phyloP scores from a whole-genome alignment of 495 filamentous ascomycete species.

The Aspergillus carlsbadensis region DNA sequence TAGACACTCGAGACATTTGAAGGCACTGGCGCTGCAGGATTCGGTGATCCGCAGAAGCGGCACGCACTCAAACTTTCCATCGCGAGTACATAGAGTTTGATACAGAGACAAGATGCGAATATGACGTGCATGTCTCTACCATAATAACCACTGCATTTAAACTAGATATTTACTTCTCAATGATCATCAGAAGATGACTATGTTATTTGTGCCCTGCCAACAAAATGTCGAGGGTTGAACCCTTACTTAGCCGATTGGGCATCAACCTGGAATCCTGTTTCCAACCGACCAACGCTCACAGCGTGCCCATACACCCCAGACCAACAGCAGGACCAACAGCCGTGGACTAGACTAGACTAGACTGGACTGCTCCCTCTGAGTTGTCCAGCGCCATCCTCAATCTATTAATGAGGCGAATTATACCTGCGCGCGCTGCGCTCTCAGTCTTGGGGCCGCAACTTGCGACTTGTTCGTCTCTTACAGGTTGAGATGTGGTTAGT shows the following conservation, averaged over 20 bases:
- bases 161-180: no score
- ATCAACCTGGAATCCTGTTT: neutral
- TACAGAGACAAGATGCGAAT: no score
- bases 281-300: neutral
- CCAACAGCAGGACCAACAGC: no score
- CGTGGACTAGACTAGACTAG: neutral
- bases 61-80: no score
- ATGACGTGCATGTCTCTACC: no score
- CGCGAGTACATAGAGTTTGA: no score
- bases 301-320: neutral
- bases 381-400: neutral
- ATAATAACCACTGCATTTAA: no score
- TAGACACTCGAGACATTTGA: no score
- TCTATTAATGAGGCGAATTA: slow-evolving; percentile 6
- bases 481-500: slow-evolving; percentile 8
- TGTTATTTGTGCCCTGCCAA: no score
- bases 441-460: neutral
- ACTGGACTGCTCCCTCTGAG: neutral
- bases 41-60: no score
- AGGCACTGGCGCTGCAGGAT: no score
- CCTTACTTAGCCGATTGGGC: slow-evolving; percentile 6
- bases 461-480: slow-evolving; percentile 20
- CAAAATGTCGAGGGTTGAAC: neutral
- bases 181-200: no score
- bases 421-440: neutral